Evolutionary conservation across 2,329 filamentous ascomycete genomes (phyloP).

Genomic region (Hypoxylon sp.): DNA sequence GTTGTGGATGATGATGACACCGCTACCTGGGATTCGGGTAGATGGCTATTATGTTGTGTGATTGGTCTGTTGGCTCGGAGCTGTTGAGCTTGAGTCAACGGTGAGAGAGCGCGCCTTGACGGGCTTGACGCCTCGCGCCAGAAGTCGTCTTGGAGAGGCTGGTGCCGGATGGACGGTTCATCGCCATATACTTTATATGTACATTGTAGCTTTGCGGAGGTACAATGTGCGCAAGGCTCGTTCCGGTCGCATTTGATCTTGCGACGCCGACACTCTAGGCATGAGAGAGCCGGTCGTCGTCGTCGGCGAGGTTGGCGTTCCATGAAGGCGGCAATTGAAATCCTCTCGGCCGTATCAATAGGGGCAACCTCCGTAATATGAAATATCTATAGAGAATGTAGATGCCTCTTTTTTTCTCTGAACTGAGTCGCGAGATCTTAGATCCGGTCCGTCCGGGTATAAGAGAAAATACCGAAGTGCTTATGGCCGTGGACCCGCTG

Average conservation of each 20-base stretch:
- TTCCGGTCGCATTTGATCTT: constrained; percentile 63
- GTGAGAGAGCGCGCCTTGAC: constrained; percentile 25
- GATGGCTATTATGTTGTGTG: constrained; percentile 3
- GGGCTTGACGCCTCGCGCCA: constrained; percentile 27
- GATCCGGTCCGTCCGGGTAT: constrained; percentile 11
- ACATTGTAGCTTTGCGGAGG: constrained; percentile 54
- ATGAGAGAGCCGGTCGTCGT: constrained; percentile 58
- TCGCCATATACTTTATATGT: constrained; percentile 49
- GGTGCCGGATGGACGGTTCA: constrained; percentile 16
- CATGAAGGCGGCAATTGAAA: constrained; percentile 32
- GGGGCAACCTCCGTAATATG: not conserved
- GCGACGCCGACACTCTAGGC: constrained; percentile 60
- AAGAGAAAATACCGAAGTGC: constrained; percentile 24
- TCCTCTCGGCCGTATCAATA: constrained; percentile 32
- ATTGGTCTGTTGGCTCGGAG: not conserved
- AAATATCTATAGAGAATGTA: not conserved
- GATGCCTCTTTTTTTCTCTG: not conserved
- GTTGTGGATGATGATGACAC: not conserved
- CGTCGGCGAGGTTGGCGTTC: constrained; percentile 51
- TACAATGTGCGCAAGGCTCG: constrained; percentile 59
- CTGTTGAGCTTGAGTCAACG: constrained; percentile 18
- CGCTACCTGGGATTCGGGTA: not conserved
- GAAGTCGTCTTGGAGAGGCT: constrained; percentile 4
- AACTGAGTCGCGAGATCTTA: constrained; percentile 10
- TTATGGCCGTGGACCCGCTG: constrained; percentile 27